phyloP scores from a whole-genome alignment of 495 filamentous ascomycete genomes.

The Penicillium coffeae region DNA sequence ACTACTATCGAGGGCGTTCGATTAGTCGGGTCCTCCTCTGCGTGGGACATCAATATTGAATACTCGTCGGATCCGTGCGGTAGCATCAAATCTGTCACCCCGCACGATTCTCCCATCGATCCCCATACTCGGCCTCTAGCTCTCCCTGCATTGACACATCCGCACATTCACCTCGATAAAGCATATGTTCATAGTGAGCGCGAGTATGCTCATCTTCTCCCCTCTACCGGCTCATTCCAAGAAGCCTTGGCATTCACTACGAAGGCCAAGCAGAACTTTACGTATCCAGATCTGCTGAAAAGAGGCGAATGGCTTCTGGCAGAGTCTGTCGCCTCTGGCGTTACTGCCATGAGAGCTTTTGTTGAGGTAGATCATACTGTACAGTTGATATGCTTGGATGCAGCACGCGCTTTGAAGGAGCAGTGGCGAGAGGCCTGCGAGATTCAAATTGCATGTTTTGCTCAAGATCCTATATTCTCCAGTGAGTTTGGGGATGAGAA shows the following conservation, averaged over 20 bases:
- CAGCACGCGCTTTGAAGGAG: slow-evolving; percentile 54
- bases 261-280: slow-evolving; percentile 60
- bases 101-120: slow-evolving; percentile 16
- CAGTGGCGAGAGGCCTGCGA: slow-evolving; percentile 52
- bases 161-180: slow-evolving; percentile 77
- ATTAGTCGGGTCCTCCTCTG: slow-evolving; percentile 31
- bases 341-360: slow-evolving; percentile 69
- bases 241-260: slow-evolving; percentile 63
- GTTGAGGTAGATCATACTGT: slow-evolving; percentile 70
- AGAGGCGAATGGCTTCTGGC: slow-evolving; percentile 64
- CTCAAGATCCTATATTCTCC: slow-evolving; percentile 67
- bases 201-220: slow-evolving; percentile 56
- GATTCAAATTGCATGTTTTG: slow-evolving; percentile 70
- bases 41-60: slow-evolving; percentile 43
- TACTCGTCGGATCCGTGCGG: slow-evolving; percentile 19
- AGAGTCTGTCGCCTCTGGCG: slow-evolving; percentile 62
- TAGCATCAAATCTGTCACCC: slow-evolving; percentile 38
- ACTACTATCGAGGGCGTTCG: slow-evolving; percentile 32
- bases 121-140: slow-evolving; percentile 16
- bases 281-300: slow-evolving; percentile 52
- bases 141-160: slow-evolving; percentile 63
- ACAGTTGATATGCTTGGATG: slow-evolving; percentile 52
- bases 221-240: slow-evolving; percentile 55
- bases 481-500: slow-evolving; percentile 44
- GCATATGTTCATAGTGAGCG: slow-evolving; percentile 59